Evolutionary conservation across 768 basidiomycete species (phyloP).

Genomic region (Collybia sordida): DNA sequence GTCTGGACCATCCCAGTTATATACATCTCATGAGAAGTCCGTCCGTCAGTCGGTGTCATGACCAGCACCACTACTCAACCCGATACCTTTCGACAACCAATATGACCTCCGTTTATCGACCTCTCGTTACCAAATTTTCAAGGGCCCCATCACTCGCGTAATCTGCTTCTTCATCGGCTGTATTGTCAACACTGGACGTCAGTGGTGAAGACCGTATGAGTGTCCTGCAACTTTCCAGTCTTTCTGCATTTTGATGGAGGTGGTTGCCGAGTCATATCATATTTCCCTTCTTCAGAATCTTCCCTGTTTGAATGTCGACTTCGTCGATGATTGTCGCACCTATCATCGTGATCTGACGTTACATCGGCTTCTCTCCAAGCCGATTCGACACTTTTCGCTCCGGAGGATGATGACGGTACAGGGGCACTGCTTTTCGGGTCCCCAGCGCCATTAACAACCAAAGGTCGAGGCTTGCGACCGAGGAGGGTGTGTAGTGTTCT

Average conservation of each 20-base stretch:
- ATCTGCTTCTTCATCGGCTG: conserved; percentile 21
- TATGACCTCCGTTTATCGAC: conserved; percentile 45
- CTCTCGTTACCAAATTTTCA: conserved; percentile 2
- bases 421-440: conserved; percentile 14
- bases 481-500: conserved; percentile 59
- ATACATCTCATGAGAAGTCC: not conserved
- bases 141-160: conserved; percentile 16
- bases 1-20: too few relatives aligned
- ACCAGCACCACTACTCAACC: conserved; percentile 27
- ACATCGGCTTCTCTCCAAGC: conserved; percentile 41
- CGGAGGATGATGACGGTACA: conserved; percentile 8
- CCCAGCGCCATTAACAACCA: conserved; percentile 10
- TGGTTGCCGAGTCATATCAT: conserved; percentile 45
- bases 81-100: conserved; percentile 58
- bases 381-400: conserved; percentile 26
- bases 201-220: conserved; percentile 49
- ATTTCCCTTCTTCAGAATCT: conserved; percentile 57
- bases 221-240: conserved; percentile 37
- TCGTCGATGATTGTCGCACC: conserved; percentile 5
- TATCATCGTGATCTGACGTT: conserved; percentile 18
- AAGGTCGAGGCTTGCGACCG: conserved; percentile 34
- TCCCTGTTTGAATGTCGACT: conserved; percentile 17
- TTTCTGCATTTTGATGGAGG: conserved; percentile 47
- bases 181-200: conserved; percentile 36
- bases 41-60: conserved; percentile 12